A percentile compares a stretch with the other conserved stretches of the same genome.
phyloP scores from a whole-genome alignment of 768 basidiomycete species.

The Clavaria fumosa region DNA sequence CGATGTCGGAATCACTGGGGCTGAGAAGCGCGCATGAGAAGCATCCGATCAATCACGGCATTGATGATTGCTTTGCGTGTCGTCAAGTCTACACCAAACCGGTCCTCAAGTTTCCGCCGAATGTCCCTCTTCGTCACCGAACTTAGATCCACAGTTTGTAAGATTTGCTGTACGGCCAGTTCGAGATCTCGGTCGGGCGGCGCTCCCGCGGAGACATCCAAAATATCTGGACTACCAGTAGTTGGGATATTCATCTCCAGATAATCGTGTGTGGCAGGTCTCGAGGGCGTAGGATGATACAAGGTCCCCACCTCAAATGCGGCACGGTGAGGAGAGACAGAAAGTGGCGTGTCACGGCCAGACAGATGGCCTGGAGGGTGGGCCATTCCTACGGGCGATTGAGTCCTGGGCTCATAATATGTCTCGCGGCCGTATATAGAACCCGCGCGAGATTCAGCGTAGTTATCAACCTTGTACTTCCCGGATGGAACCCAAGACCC shows the following conservation, averaged over 20 bases:
- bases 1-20: too few species aligned
- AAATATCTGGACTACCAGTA: constrained; percentile 36
- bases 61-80: constrained; percentile 63
- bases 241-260: constrained; percentile 53
- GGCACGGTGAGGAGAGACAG: constrained; percentile 30
- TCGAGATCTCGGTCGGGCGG: constrained; percentile 67
- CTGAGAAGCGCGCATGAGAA: constrained; percentile 36
- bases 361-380: constrained; percentile 63
- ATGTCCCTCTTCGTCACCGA: constrained; percentile 87
- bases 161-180: constrained; percentile 51
- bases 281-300: constrained; percentile 49
- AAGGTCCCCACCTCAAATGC: constrained; percentile 25
- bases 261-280: constrained; percentile 64
- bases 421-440: constrained; percentile 84
- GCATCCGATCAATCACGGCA: constrained; percentile 54
- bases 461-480: constrained; percentile 56
- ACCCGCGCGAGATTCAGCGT: constrained; percentile 60
- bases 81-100: constrained; percentile 65
- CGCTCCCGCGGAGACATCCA: constrained; percentile 27
- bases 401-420: constrained; percentile 59
- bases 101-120: constrained; percentile 65
- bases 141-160: constrained; percentile 72
- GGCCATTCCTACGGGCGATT: constrained; percentile 48
- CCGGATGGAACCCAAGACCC: constrained; percentile 81
- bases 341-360: constrained; percentile 59